phyloP scores from a whole-genome alignment of 192 early-diverging fungal genomes.

The Linnemannia zychae region DNA sequence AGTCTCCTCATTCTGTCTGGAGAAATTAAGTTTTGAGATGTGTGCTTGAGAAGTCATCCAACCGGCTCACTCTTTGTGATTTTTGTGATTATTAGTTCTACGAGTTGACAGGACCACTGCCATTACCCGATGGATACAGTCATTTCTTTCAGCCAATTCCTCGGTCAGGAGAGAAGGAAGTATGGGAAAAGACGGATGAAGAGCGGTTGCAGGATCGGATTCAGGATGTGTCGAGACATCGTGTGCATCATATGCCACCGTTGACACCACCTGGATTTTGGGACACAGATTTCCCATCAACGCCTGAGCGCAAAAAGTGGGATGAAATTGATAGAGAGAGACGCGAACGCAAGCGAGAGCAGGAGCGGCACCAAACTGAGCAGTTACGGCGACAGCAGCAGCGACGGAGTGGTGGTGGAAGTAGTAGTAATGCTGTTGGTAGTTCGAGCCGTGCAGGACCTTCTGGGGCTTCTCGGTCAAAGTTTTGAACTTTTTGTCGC shows the following conservation, averaged over 20 bases:
- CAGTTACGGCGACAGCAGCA: slow-evolving; percentile 12
- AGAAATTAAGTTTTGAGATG: not conserved
- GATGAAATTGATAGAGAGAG: slow-evolving; percentile 40
- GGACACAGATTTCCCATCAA: slow-evolving; percentile 42
- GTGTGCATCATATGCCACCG: slow-evolving; percentile 34
- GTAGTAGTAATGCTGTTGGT: not conserved
- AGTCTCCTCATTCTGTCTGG: not conserved
- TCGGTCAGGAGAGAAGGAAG: slow-evolving; percentile 40
- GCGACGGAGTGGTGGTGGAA: not conserved
- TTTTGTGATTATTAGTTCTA: slow-evolving; percentile 27
- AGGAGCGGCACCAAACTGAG: not conserved
- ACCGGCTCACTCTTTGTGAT: not conserved
- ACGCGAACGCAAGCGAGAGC: slow-evolving; percentile 27
- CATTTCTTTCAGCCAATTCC: slow-evolving; percentile 46
- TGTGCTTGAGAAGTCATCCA: not conserved
- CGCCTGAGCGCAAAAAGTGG: slow-evolving; percentile 41
- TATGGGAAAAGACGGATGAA: slow-evolving; percentile 33
- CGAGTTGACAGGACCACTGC: slow-evolving; percentile 42
- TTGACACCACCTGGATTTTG: slow-evolving; percentile 50
- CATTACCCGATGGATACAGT: slow-evolving; percentile 48
- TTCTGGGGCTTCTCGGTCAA: not conserved
- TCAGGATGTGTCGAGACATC: slow-evolving; percentile 41
- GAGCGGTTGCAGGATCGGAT: slow-evolving; percentile 44
- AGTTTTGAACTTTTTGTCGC: not conserved
- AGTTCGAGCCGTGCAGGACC: not conserved